phyloP scores from a whole-genome alignment of 306 rosid genomes.

The Quercus rubra region DNA sequence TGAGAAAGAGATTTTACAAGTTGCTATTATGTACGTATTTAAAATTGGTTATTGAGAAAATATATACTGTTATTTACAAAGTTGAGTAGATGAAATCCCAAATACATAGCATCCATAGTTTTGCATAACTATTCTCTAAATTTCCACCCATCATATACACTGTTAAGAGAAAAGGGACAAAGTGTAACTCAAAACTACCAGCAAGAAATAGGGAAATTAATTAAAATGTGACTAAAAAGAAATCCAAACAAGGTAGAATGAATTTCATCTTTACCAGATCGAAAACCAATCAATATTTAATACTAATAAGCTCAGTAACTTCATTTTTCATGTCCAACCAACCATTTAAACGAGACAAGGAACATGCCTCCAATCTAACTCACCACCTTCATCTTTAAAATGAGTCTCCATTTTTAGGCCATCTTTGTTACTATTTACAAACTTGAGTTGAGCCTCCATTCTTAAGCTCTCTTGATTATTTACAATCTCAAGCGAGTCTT shows the following conservation, averaged over 20 bases:
- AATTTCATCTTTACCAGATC: background rate
- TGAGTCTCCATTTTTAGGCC: slow-evolving; percentile 67
- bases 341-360: background rate
- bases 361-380: slow-evolving; percentile 56
- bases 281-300: background rate
- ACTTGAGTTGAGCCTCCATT: slow-evolving; percentile 67
- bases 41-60: slow-evolving; percentile 46
- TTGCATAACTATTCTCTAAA: slow-evolving; percentile 50
- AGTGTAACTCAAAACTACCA: background rate
- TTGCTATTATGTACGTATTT: slow-evolving; percentile 54
- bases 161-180: slow-evolving; percentile 23
- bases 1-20: slow-evolving; percentile 1
- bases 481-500: slow-evolving; percentile 68
- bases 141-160: slow-evolving; percentile 48
- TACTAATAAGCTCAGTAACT: background rate
- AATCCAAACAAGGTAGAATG: background rate
- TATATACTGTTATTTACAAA: slow-evolving; percentile 57
- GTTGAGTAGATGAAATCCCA: slow-evolving; percentile 37
- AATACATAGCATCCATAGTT: slow-evolving; percentile 35
- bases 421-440: slow-evolving; percentile 67
- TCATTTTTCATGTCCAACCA: background rate
- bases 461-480: slow-evolving; percentile 66
- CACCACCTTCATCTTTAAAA: slow-evolving; percentile 45
- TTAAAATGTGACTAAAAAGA: background rate
- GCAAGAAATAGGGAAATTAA: background rate